Conservation (phyloP, 768 basidiomycete genomes). For the Trametes coccinea region DNA sequence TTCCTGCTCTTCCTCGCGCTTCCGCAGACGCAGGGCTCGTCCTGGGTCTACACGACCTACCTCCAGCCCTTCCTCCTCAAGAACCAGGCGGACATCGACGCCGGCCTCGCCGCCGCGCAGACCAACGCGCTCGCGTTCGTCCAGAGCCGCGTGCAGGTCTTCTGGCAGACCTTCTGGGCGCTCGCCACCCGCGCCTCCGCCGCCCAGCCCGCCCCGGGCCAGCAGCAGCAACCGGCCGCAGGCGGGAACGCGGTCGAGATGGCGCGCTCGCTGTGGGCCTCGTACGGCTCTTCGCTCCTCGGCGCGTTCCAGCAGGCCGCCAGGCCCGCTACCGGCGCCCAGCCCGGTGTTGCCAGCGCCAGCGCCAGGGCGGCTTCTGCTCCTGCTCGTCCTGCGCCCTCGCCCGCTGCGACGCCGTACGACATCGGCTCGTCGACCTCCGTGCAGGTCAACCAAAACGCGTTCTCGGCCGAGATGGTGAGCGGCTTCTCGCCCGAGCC, state of each 20-base stretch:
- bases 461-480: conserved; percentile 22
- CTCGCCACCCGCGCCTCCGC: conserved; percentile 43
- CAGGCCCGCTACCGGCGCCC: conserved; percentile 11
- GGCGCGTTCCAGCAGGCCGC: conserved; percentile 29
- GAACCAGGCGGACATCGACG: conserved; percentile 64
- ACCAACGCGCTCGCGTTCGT: conserved; percentile 54
- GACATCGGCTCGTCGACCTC: conserved; percentile 22
- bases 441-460: conserved; percentile 18
- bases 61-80: conserved; percentile 59
- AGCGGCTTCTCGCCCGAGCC: conserved; percentile 15
- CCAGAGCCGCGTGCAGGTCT: conserved; percentile 47
- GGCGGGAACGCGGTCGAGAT: conserved; percentile 27
- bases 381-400: background rate
- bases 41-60: conserved; percentile 60
- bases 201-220: conserved; percentile 5
- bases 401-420: conserved; percentile 12
- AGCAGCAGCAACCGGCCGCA: conserved; percentile 18
- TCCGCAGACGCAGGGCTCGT: conserved; percentile 75
- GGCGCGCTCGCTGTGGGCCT: conserved; percentile 33
- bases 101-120: conserved; percentile 55
- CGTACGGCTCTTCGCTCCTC: conserved; percentile 43
- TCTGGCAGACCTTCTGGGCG: conserved; percentile 50
- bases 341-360: background rate
- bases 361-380: background rate
- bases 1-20: conserved; percentile 68